Evolutionary conservation across 805 yeast genomes (phyloP).

Genomic region (Yarrowia bubula): DNA sequence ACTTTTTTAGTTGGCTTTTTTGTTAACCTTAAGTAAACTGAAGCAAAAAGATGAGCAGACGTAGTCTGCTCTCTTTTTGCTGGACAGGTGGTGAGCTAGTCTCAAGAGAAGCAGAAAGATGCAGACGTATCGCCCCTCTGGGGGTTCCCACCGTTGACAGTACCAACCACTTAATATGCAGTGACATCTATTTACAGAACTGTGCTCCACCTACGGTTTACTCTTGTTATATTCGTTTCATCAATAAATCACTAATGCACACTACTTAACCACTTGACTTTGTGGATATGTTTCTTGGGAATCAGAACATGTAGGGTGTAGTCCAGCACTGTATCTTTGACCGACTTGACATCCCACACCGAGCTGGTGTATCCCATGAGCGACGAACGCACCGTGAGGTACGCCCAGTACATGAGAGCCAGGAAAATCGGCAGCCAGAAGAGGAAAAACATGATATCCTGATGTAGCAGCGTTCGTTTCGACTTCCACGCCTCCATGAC

Average conservation of each 20-base stretch:
- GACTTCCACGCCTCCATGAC: slow-evolving; percentile 40
- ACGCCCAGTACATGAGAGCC: slow-evolving; percentile 29
- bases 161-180: too few relatives aligned
- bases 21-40: too few relatives aligned
- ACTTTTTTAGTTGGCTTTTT: too few relatives aligned
- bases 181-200: too few relatives aligned
- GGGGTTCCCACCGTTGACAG: too few relatives aligned
- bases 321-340: slow-evolving; percentile 20
- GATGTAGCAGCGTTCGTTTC: slow-evolving; percentile 49
- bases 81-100: too few relatives aligned
- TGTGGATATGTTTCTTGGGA: slow-evolving; percentile 25
- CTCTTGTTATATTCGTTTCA: too few relatives aligned
- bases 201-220: too few relatives aligned
- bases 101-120: too few relatives aligned
- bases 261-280: slow-evolving; percentile 11
- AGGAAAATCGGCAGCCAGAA: slow-evolving; percentile 86
- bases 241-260: slow-evolving; percentile 21
- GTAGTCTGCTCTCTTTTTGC: too few relatives aligned
- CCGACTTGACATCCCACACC: not conserved
- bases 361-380: not conserved
- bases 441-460: slow-evolving; percentile 81
- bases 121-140: too few relatives aligned
- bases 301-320: slow-evolving; percentile 9
- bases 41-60: too few relatives aligned
- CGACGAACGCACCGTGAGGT: slow-evolving; percentile 11